Evolutionary conservation across 2,329 filamentous ascomycete genomes (phyloP).

Genomic region (Verticillium dahliae): DNA sequence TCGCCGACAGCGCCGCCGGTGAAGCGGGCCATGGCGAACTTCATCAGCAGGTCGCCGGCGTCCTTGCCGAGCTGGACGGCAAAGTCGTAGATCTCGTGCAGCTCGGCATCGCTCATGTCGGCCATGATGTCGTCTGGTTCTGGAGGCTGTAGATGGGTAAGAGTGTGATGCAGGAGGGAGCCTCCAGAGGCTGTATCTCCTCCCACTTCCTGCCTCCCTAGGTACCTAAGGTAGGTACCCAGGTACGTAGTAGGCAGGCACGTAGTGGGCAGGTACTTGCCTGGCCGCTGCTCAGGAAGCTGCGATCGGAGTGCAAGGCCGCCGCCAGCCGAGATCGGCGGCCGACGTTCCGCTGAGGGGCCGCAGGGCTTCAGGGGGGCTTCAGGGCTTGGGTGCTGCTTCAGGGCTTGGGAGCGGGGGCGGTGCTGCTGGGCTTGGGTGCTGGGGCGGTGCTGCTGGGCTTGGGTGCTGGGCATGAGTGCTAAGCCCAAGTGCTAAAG

Average conservation of each 20-base stretch:
- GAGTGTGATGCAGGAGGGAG: too few relatives aligned
- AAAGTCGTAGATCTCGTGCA: slow-evolving; percentile 63
- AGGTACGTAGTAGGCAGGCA: too few relatives aligned
- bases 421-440: not conserved
- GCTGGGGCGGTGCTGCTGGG: not conserved
- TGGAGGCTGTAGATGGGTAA: not conserved
- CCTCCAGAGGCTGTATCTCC: too few relatives aligned
- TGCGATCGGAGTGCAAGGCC: not conserved
- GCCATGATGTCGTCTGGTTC: not conserved
- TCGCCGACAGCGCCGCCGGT: slow-evolving; percentile 21
- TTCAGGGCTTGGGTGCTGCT: not conserved
- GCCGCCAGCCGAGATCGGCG: slow-evolving; percentile 2
- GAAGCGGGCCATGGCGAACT: slow-evolving; percentile 53
- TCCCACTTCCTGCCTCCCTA: too few relatives aligned
- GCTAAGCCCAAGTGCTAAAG: too few relatives aligned
- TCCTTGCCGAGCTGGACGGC: slow-evolving; percentile 64
- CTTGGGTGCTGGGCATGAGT: too few relatives aligned
- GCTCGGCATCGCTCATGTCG: slow-evolving; percentile 33
- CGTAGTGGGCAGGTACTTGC: too few relatives aligned
- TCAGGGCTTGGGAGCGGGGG: too few relatives aligned
- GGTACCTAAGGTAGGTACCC: too few relatives aligned
- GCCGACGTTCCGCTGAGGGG: not conserved
- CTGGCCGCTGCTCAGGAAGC: too few relatives aligned
- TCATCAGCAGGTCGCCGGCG: slow-evolving; percentile 61
- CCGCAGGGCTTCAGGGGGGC: not conserved